Conservation (phyloP, 2,329 filamentous ascomycete species). For the Phialocephala sp. region DNA sequence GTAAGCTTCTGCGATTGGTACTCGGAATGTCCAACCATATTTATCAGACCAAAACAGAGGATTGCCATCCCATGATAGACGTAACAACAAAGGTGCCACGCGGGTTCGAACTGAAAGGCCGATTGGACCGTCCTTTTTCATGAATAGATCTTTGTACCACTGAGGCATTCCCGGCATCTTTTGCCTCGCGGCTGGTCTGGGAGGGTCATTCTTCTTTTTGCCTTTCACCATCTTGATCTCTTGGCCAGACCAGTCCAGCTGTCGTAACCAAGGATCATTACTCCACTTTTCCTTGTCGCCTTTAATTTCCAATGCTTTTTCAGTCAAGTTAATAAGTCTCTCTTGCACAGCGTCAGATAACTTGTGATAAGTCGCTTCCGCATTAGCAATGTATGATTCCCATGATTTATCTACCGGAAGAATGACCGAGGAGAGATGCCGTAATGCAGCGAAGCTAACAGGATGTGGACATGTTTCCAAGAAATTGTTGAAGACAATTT, state of each 20-base stretch:
- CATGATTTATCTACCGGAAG: slow-evolving; percentile 88
- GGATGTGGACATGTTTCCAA: slow-evolving; percentile 91
- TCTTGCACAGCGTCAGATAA: slow-evolving; percentile 80
- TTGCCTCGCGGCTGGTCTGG: slow-evolving; percentile 78
- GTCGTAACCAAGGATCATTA: slow-evolving; percentile 87
- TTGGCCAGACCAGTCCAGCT: slow-evolving; percentile 95
- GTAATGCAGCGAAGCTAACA: slow-evolving; percentile 92
- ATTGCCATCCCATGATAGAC: slow-evolving; percentile 85
- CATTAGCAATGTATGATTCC: slow-evolving; percentile 82
- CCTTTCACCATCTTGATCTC: slow-evolving; percentile 90
- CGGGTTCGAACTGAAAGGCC: slow-evolving; percentile 84
- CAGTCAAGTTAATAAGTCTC: slow-evolving; percentile 73
- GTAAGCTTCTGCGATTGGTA: slow-evolving; percentile 63
- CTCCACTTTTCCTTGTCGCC: slow-evolving; percentile 70
- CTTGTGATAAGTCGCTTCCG: slow-evolving; percentile 82
- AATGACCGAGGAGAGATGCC: slow-evolving; percentile 93
- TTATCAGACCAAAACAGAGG: slow-evolving; percentile 93
- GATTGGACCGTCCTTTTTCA: slow-evolving; percentile 70
- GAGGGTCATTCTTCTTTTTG: slow-evolving; percentile 84
- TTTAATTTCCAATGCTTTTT: slow-evolving; percentile 79
- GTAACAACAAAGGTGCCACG: slow-evolving; percentile 83
- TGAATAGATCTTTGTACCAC: slow-evolving; percentile 94
- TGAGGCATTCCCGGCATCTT: slow-evolving; percentile 94
- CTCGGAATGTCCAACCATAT: slow-evolving; percentile 90
- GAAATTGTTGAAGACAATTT: slow-evolving; percentile 90